These are phyloP conservation scores for Phytophthora tubulina DNA, from an alignment of 352 stramenopile species.

Conservation along the genomic window DNA sequence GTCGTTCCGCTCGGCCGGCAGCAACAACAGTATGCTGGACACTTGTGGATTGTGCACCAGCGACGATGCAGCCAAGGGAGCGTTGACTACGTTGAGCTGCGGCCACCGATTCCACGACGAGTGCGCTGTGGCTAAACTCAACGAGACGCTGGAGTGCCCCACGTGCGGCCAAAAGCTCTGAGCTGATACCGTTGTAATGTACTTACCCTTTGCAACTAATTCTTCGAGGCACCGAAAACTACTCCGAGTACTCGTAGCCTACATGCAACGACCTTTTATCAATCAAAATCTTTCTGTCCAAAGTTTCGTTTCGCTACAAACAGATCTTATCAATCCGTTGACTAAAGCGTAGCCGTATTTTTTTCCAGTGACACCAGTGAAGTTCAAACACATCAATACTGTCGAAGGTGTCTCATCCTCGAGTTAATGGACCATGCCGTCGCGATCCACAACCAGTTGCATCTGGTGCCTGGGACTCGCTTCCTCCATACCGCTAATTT, in stretches of 20 bases:
- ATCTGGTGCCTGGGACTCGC: conserved; percentile 22
- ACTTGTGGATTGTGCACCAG: conserved; percentile 35
- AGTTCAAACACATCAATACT: conserved; percentile 9
- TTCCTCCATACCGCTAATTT: conserved; percentile 12
- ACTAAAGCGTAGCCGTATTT: background rate
- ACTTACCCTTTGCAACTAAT: conserved; percentile 19
- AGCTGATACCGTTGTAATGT: conserved; percentile 2
- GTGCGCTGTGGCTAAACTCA: conserved; percentile 67
- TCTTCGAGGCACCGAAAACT: conserved; percentile 7
- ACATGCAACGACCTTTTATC: background rate
- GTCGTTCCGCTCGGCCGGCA: conserved; percentile 50
- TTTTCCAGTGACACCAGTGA: background rate
- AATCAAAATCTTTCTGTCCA: conserved; percentile 15
- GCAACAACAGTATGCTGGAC: conserved; percentile 35
- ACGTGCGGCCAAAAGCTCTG: conserved; percentile 35
- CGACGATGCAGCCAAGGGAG: conserved; percentile 29
- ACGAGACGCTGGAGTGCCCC: conserved; percentile 61
- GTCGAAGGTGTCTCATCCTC: conserved; percentile 6
- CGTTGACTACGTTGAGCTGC: conserved; percentile 54
- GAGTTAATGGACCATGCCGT: conserved; percentile 7
- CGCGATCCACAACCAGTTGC: conserved; percentile 1
- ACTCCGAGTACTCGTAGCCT: background rate
- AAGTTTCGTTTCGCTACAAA: too few relatives aligned
- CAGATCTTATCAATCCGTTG: background rate
- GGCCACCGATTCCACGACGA: conserved; percentile 80